A percentile compares a stretch with the other conserved stretches of the same genome.
These are phyloP conservation scores for Euphorbia tirucalli DNA, from an alignment of 345 rosid genomes.

Conservation along the genomic window DNA sequence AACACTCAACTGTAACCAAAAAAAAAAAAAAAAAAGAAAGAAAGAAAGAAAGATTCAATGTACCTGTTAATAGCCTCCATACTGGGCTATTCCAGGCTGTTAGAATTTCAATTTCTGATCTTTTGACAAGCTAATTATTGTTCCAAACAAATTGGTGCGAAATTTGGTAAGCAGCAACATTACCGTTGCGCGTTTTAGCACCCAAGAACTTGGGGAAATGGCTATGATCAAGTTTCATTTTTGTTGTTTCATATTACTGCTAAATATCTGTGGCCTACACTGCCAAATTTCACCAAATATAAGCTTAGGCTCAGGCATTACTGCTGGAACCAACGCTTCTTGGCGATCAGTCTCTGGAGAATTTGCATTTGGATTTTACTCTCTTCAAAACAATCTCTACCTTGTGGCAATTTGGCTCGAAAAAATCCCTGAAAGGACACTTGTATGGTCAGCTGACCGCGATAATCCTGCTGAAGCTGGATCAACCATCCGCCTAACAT, in stretches of 20 bases:
- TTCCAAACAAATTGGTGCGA: no score
- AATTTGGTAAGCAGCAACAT: no score
- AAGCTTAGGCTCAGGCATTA: conserved; percentile 16
- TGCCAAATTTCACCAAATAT: conserved; percentile 19
- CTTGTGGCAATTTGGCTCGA: conserved; percentile 28
- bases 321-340: conserved; percentile 18
- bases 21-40: no score
- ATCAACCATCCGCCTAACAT: conserved; percentile 19
- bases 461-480: conserved; percentile 23
- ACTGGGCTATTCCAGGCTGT: no score
- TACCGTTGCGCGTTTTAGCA: no score
- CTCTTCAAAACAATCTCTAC: conserved; percentile 14
- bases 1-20: no score
- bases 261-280: conserved; percentile 4
- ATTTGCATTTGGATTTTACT: conserved; percentile 28
- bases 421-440: conserved; percentile 16
- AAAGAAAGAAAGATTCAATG: no score
- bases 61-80: not conserved
- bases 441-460: conserved; percentile 29
- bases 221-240: not conserved
- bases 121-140: no score
- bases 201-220: no score
- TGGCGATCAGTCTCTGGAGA: conserved; percentile 32
- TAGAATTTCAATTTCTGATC: no score
- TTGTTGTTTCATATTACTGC: conserved; percentile 5